Base-by-base conservation (phyloP, 345 rosid genomes). In the Kandelia obovata region DNA sequence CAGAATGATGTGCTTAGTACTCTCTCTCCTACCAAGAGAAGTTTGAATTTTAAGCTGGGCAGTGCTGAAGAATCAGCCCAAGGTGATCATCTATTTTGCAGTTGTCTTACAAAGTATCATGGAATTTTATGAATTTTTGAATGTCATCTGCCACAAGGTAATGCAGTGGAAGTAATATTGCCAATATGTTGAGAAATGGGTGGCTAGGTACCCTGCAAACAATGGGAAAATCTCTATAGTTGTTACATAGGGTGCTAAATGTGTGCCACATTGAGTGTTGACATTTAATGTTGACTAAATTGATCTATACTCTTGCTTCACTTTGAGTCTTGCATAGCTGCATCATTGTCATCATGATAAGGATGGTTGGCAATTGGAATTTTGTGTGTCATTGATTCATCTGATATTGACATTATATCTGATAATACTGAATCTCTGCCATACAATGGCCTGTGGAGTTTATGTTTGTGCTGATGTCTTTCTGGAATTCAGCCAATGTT, bases 1-100 rank as follows among this genome's bases (percentile, higher is more conserved):
- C 75, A 52, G 53, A 83, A 73, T 70, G 85, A 78, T 69, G 35
- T 69, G 66, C 86, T 71, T 23, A 78, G 67, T 70, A 69, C 67
- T 65, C 74, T 79, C 77, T 83, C 79, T 66, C 68, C 46, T 4
- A 63, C 70, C 62, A 86, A 77, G 84, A 86, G 81, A 79, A 80
- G 73, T 74, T 73, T 70, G 63, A 66, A 56, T 63, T 60, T 68
- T 56, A 79, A 86, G 66, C 70, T 46, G 55, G 76, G 70, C 61
- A 70, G 66, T 70, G 71, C 69, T 52, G 86, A 86, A 73, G 85
- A 73, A 76, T 55, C 69, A 13, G 66, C 37, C 49, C 76, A 64
- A 77, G 83, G 80, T 77, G 89, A 87, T 83, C 75, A 63, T 43
- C 61, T 23, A 21, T 39, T 65, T 66, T 32, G 57, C 37, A 62